These are phyloP conservation scores for Eucalyptus sp. DNA, from an alignment of 345 rosid species.

Conservation along the genomic window DNA sequence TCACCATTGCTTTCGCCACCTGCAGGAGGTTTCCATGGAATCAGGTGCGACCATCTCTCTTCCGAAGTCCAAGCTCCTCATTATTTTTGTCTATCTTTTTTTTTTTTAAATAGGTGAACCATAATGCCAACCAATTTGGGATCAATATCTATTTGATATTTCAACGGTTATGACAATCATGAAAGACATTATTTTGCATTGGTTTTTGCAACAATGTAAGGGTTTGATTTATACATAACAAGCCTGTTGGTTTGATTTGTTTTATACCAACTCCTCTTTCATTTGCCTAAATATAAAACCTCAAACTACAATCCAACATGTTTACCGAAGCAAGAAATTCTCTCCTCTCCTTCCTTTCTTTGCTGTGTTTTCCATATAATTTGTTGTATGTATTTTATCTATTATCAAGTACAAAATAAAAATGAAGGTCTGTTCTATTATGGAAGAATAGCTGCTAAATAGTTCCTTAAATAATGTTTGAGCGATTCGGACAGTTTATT, in stretches of 20 bases:
- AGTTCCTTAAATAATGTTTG: background rate
- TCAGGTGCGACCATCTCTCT: constrained; percentile 18
- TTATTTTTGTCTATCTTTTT: background rate
- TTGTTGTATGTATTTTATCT: background rate
- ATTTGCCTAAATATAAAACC: background rate
- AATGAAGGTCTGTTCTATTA: too few relatives aligned
- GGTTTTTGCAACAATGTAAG: too few relatives aligned
- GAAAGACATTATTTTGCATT: too few relatives aligned
- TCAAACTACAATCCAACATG: background rate
- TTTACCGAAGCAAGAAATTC: background rate
- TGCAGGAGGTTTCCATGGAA: constrained; percentile 69
- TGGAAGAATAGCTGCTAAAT: background rate
- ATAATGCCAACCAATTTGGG: too few relatives aligned
- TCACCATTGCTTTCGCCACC: constrained; percentile 81
- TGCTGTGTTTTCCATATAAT: background rate
- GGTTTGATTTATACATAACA: too few relatives aligned
- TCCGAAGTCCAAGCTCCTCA: background rate
- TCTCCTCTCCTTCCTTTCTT: background rate
- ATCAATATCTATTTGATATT: too few relatives aligned
- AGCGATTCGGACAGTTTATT: background rate
- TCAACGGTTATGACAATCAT: too few relatives aligned
- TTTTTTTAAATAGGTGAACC: background rate
- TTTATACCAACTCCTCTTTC: background rate
- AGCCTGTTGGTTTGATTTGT: too few relatives aligned
- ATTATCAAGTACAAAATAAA: too few relatives aligned